phyloP scores from a whole-genome alignment of 441 rosid species.

The Breynia disticha region DNA sequence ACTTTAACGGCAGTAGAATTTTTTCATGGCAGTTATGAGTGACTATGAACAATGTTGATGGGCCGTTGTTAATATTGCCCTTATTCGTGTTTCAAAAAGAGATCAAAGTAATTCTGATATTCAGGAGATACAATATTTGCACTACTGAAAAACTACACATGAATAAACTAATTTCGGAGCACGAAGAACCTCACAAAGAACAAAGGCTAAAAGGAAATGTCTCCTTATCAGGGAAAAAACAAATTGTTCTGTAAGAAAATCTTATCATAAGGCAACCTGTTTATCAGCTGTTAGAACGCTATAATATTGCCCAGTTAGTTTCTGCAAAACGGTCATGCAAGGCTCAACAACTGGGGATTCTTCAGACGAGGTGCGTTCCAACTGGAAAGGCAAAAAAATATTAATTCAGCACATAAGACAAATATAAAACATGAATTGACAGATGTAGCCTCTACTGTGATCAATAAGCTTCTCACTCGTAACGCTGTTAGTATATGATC shows the following conservation, averaged over 20 bases:
- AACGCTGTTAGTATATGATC: constrained; percentile 54
- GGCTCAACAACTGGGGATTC: constrained; percentile 57
- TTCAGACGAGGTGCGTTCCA: constrained; percentile 40
- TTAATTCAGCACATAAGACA: constrained; percentile 8
- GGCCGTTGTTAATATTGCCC: too few species aligned
- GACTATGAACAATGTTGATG: too few species aligned
- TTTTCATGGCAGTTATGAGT: too few species aligned
- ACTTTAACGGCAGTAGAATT: too few species aligned
- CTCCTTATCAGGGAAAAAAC: neutral
- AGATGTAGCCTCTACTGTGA: constrained; percentile 9
- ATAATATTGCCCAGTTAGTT: constrained; percentile 48
- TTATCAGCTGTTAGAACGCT: constrained; percentile 37
- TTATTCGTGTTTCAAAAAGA: too few species aligned
- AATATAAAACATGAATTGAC: constrained; percentile 3
- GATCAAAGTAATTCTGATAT: too few species aligned
- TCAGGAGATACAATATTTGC: too few species aligned
- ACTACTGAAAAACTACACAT: too few species aligned
- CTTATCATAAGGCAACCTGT: constrained; percentile 42
- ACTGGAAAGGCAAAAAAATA: constrained; percentile 37
- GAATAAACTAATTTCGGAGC: neutral
- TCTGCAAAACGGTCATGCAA: constrained; percentile 57
- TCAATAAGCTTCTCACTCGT: constrained; percentile 45
- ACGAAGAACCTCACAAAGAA: neutral
- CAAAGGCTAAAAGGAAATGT: neutral
- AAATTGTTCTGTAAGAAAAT: constrained; percentile 9